phyloP scores from a whole-genome alignment of 1,284 basidiomycete genomes.

The Thecaphora thlaspeos region DNA sequence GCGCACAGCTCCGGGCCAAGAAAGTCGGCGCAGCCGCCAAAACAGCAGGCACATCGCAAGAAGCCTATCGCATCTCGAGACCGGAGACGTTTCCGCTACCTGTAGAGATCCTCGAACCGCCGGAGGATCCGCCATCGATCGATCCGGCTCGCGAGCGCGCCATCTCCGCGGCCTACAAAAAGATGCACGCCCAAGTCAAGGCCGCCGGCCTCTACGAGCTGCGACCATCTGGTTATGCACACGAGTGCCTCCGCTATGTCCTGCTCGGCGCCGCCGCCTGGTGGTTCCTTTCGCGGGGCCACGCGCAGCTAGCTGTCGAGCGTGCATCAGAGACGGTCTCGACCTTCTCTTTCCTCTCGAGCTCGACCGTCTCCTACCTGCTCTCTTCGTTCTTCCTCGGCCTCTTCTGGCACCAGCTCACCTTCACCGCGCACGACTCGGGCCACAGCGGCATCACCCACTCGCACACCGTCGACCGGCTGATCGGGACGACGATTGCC shows the following conservation, averaged over 20 bases:
- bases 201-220: conserved; percentile 82
- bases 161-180: conserved; percentile 77
- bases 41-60: too few species aligned
- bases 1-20: too few species aligned
- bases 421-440: conserved; percentile 88
- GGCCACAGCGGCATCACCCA: conserved; percentile 93
- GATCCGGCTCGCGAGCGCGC: conserved; percentile 66
- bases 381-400: conserved; percentile 77
- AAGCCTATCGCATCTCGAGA: conserved; percentile 9
- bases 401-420: conserved; percentile 89
- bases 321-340: not conserved
- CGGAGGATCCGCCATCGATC: conserved; percentile 60
- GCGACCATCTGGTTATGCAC: conserved; percentile 84
- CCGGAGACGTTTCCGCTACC: conserved; percentile 47
- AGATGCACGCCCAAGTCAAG: conserved; percentile 73
- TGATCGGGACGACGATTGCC: conserved; percentile 77
- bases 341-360: not conserved
- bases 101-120: conserved; percentile 55
- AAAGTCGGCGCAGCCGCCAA: too few species aligned
- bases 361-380: conserved; percentile 61
- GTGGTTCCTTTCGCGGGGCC: conserved; percentile 62
- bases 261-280: conserved; percentile 67
- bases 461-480: conserved; percentile 76
- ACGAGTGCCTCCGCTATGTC: conserved; percentile 76
- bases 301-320: conserved; percentile 11